Evolutionary conservation across 805 yeast genomes (phyloP), one percentile per base, ranked within the genome.

Genomic region (Wickerhamomyces hampshirensis): DNA sequence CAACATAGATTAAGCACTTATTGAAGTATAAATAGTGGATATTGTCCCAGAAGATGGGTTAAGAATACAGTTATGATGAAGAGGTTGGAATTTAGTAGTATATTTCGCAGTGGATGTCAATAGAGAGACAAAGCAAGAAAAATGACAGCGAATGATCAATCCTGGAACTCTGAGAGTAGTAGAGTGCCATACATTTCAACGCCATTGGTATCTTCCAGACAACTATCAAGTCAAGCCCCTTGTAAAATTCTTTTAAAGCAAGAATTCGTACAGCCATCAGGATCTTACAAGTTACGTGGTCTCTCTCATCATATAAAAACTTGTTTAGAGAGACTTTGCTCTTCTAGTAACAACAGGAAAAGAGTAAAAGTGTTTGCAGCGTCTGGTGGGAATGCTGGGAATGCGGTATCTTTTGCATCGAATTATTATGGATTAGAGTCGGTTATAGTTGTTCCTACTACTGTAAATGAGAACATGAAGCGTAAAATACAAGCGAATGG

Each of bases 361-460:
- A 44, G 47, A 26, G 60, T 69, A 12, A 64, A 62, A 5, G 69
- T 73, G 5, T 67, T 66, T 42, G 68, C 77, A 5, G 71, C 77
- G 11, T 68, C 75, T 28, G 80, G 80, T 9, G 80, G 80, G 5
- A 71, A 71, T 42, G 76, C 76, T 12, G 76, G 76, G 1, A 59
- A 71, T 36, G 80, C 79, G 5, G 78, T 77, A 6, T 74, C 77
- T 0, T 64, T 63, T 31, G 64, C 75, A 23, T 65, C 75, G 3
- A 44, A 58, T 36, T 51, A 63, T 53, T 47, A 55, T 40, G 33
- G 61, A 30, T 38, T 71, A 45, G 51, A 56, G 38, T 38, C 68
- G 53, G 76, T 82, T 0, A 84, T 81, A 2, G 83, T 75, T 0
- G 73, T 81, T 1, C 87, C 87, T 1, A 54, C 49, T 1, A 54